Base-by-base conservation (phyloP, 2,329 filamentous ascomycete genomes). In the Venturia carpophila region DNA sequence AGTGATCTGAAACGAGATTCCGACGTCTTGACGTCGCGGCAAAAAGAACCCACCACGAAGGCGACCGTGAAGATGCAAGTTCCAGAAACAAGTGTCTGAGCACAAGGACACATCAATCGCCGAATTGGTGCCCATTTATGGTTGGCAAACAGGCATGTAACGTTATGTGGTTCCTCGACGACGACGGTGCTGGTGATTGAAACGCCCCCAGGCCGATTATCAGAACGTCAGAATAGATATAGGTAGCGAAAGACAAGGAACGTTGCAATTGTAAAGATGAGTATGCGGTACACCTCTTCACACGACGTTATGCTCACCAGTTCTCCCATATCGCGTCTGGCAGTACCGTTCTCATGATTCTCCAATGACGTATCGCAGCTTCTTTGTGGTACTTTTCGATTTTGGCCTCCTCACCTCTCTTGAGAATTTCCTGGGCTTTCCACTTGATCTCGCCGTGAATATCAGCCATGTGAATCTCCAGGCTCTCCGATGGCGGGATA, bases 361-460 rank as follows among this genome's bases (percentile, higher is more conserved):
- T 79, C 94, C 94, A 99, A 77, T 99, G 94, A 11, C 89, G 89
- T 63, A 89, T 73, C 0, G 92, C 92, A 71, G 89, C 91, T 71
- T 84, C 80, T 71, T 86, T 82, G 73, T 96, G 92, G 80, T 85
- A 91, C 73, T 83, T 82, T 65, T 83, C 82, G 71, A 97, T 79
- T 70, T 85, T 82, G 7, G 79, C 80, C 30, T 88, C 90, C 68
- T 88, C 84, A 64, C 87, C 88, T 56, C 74, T 80, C 37, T 77
- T 80, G 71, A 94, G 76, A 0, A 91, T 79, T 61, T 71, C 67
- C 71, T 77, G 74, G 72, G 67, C 45, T 17, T 70, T 66, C 41
- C 79, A 75, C 65, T 84, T 81, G 55, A 81, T 79, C 37, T 74
- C 70, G 63, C 78, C 76, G 70, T 42, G 62, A 79, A 27, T 72